Evolutionary conservation across 192 early-diverging fungal species (phyloP).

Genomic region (Mortierella hygrophila): DNA sequence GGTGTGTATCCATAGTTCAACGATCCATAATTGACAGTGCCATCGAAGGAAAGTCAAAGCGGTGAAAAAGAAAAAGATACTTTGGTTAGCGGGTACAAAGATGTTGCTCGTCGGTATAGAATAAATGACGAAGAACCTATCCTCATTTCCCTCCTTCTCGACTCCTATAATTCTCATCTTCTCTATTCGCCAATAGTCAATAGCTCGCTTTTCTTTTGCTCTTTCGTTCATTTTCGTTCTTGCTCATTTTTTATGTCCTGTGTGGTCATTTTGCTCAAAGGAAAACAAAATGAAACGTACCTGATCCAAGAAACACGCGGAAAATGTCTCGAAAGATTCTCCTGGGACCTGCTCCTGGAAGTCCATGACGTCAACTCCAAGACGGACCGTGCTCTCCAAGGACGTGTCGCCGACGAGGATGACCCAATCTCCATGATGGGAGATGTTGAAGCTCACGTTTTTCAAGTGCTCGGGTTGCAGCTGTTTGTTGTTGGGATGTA

Average conservation of each 20-base stretch:
- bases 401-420: constrained; percentile 59
- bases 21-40: background rate
- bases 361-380: constrained; percentile 68
- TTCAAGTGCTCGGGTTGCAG: constrained; percentile 28
- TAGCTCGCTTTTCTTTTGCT: too few relatives aligned
- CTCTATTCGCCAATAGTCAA: too few relatives aligned
- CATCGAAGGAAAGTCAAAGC: background rate
- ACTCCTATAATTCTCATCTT: background rate
- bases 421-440: constrained; percentile 75
- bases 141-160: background rate
- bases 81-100: background rate
- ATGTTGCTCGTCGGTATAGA: background rate
- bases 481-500: constrained; percentile 7
- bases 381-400: constrained; percentile 23
- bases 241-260: background rate
- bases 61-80: background rate
- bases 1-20: background rate
- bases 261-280: too few relatives aligned
- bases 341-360: constrained; percentile 54
- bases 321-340: constrained; percentile 54
- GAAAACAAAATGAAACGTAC: constrained; percentile 12
- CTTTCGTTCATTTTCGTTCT: background rate
- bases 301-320: constrained; percentile 47
- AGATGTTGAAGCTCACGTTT: constrained; percentile 64
- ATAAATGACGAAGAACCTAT: background rate